Evolutionary conservation across 2,329 filamentous ascomycete genomes (phyloP).

Genomic region (Epichloe aotearoae): DNA sequence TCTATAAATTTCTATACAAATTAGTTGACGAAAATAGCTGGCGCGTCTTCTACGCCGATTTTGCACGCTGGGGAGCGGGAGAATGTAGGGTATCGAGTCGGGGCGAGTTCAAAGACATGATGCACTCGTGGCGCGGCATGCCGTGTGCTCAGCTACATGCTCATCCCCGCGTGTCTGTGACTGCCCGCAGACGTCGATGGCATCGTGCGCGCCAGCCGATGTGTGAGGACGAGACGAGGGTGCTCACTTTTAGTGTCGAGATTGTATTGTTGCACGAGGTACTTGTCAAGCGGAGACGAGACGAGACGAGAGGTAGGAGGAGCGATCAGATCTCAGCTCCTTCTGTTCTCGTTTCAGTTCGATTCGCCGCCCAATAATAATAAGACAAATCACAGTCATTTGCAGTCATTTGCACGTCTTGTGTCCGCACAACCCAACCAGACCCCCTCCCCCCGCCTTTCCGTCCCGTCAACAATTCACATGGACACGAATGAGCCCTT

Average conservation of each 20-base stretch:
- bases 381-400: background rate
- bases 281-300: too few species aligned
- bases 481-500: background rate
- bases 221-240: background rate
- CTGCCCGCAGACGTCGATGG: background rate
- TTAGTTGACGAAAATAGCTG: too few species aligned
- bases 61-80: too few species aligned
- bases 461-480: background rate
- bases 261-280: too few species aligned
- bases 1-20: too few species aligned
- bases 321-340: slow-evolving; percentile 1
- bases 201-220: background rate
- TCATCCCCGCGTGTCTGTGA: slow-evolving; percentile 1
- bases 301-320: background rate
- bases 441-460: background rate
- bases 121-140: background rate
- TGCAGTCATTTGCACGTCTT: background rate
- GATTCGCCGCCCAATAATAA: background rate
- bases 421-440: background rate
- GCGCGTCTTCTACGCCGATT: too few species aligned
- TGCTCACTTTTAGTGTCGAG: too few species aligned
- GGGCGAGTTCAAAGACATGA: slow-evolving; percentile 1
- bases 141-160: background rate
- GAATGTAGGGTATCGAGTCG: background rate
- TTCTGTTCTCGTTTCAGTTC: background rate